Percentiles rank a stretch among this genome's conserved stretches.
phyloP scores from a whole-genome alignment of 2,329 filamentous ascomycete species.

The Aureobasidium sp. region DNA sequence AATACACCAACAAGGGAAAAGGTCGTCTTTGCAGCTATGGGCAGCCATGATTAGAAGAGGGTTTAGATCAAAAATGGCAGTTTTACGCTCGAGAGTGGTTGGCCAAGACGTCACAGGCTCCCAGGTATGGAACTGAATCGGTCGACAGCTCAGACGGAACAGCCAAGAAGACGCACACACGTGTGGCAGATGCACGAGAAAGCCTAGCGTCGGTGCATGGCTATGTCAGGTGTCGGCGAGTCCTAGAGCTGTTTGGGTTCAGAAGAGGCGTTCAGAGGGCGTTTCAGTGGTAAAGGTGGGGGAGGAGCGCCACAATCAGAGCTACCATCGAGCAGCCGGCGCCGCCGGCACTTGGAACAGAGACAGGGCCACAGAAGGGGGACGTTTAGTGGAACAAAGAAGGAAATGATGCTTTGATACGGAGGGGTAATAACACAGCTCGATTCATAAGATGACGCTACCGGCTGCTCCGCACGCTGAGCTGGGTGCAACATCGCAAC shows the following conservation, averaged over 20 bases:
- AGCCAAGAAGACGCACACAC: neutral
- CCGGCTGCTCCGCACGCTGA: neutral
- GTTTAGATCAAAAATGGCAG: constrained; percentile 6
- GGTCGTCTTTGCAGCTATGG: neutral
- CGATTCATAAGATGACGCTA: constrained; percentile 9
- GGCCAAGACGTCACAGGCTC: constrained; percentile 12
- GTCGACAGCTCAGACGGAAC: neutral
- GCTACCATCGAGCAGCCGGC: constrained; percentile 8
- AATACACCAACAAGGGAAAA: constrained; percentile 5
- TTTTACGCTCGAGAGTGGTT: neutral
- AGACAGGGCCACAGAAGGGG: neutral
- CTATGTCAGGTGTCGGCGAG: constrained; percentile 11
- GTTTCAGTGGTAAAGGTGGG: constrained; percentile 10
- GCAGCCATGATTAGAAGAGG: neutral
- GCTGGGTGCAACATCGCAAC: neutral
- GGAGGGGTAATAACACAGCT: constrained; percentile 10
- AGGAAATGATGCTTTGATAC: constrained; percentile 13
- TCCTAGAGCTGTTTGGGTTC: constrained; percentile 1
- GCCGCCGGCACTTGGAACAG: neutral
- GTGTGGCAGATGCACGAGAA: neutral
- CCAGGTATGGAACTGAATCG: neutral
- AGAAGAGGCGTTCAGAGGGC: neutral
- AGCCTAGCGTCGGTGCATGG: neutral
- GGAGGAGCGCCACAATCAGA: constrained; percentile 12
- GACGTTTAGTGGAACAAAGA: neutral